phyloP scores from a whole-genome alignment of 2,329 filamentous ascomycete genomes.

The Ascochyta viciae-villosae region DNA sequence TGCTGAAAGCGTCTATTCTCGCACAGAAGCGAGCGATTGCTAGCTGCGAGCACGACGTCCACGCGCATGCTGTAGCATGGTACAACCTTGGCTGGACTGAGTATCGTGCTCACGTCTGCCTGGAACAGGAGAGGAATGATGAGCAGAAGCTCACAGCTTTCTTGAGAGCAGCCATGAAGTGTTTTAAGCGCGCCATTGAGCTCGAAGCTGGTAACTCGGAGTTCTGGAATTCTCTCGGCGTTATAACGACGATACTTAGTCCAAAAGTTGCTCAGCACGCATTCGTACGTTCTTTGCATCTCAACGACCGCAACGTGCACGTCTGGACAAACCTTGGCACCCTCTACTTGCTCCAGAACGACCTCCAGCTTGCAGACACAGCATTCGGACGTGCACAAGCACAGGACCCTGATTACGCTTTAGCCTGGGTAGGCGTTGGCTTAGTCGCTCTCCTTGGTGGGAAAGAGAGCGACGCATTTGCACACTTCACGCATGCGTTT shows the following conservation, averaged over 20 bases:
- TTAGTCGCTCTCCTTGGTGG: constrained; percentile 80
- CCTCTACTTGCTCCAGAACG: constrained; percentile 83
- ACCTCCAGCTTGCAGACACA: constrained; percentile 84
- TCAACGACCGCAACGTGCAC: constrained; percentile 85
- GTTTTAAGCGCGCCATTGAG: constrained; percentile 96
- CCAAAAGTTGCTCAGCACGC: constrained; percentile 90
- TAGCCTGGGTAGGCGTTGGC: constrained; percentile 94
- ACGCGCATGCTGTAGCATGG: constrained; percentile 94
- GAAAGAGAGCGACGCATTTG: constrained; percentile 77
- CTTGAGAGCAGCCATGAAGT: constrained; percentile 80
- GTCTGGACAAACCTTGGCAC: constrained; percentile 92
- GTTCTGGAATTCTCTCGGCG: constrained; percentile 96
- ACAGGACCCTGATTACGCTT: constrained; percentile 89
- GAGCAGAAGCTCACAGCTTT: constrained; percentile 65
- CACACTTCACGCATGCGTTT: constrained; percentile 91
- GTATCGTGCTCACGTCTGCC: constrained; percentile 76
- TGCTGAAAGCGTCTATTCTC: constrained; percentile 76
- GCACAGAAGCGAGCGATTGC: constrained; percentile 87
- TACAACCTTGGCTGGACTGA: constrained; percentile 98
- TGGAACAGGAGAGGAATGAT: constrained; percentile 54
- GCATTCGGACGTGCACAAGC: constrained; percentile 92
- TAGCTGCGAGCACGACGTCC: constrained; percentile 73
- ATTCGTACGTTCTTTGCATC: constrained; percentile 87
- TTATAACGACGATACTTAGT: constrained; percentile 86
- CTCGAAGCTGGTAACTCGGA: constrained; percentile 92